Conservation (phyloP, 83 land plant genomes). For the Larix sibirica region DNA sequence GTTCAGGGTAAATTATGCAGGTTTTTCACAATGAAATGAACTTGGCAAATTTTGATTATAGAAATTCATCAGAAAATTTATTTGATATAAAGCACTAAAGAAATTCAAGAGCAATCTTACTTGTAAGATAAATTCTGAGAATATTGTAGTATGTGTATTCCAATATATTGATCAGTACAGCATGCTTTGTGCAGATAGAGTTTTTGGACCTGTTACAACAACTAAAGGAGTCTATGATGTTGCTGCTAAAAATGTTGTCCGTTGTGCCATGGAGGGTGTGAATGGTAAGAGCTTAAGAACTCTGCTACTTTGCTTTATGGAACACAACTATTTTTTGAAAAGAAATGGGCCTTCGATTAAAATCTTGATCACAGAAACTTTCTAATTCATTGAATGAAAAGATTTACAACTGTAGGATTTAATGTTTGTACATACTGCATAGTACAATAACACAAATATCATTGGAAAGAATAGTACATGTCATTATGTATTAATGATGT, state of each 20-base stretch:
- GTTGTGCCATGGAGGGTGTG: conserved; percentile 97
- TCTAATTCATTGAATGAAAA: neutral
- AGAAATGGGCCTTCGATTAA: neutral
- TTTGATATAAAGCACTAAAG: no score
- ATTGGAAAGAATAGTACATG: no score
- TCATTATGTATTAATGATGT: no score
- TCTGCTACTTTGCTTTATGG: neutral
- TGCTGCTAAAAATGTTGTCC: conserved; percentile 92
- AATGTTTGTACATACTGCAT: no score
- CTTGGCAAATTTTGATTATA: no score
- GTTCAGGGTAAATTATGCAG: no score
- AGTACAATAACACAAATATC: no score
- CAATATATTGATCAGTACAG: neutral
- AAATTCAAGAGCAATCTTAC: no score
- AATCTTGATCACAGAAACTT: neutral
- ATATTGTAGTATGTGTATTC: no score
- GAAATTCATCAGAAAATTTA: no score
- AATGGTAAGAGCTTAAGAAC: conserved; percentile 57
- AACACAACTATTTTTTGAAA: neutral
- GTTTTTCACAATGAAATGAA: no score
- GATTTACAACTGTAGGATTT: no score
- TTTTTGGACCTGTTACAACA: conserved; percentile 82
- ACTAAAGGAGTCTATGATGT: conserved; percentile 86
- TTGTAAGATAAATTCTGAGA: neutral
- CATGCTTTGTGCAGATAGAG: conserved; percentile 64